Percentiles rank a stretch among this genome's conserved stretches.
Evolutionary conservation across 441 rosid genomes (phyloP).

Genomic region (Flueggea neowawraea): DNA sequence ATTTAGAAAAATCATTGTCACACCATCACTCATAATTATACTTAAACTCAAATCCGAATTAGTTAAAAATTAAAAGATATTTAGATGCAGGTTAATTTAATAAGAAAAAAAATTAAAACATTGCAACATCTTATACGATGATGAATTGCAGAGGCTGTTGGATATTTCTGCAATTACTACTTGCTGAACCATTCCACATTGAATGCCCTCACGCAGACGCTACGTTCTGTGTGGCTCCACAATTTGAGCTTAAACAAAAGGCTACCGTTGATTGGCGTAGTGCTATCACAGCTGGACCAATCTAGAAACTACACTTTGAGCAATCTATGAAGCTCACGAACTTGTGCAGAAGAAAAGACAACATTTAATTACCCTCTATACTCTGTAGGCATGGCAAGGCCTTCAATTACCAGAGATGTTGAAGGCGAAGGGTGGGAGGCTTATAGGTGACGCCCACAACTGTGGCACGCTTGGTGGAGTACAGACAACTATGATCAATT

Average conservation of each 20-base stretch:
- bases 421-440: background rate
- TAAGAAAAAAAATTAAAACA: no score
- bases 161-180: background rate
- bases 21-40: no score
- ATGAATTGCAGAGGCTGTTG: no score
- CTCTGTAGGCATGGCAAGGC: background rate
- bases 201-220: slow-evolving; percentile 8
- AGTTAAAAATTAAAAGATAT: no score
- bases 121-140: background rate
- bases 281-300: slow-evolving; percentile 14
- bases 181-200: no score
- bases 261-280: background rate
- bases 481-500: slow-evolving; percentile 17
- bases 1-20: no score
- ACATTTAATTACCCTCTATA: no score
- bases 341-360: no score
- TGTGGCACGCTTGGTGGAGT: slow-evolving; percentile 14
- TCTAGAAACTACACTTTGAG: background rate
- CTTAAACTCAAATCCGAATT: no score
- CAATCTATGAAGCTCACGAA: background rate
- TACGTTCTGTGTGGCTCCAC: background rate
- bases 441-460: slow-evolving; percentile 23
- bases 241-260: background rate
- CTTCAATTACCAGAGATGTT: background rate
- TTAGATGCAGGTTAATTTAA: no score